Percentiles rank a stretch among this genome's conserved stretches.
phyloP scores from a whole-genome alignment of 495 filamentous ascomycete genomes.

The Copromyces sp. region DNA sequence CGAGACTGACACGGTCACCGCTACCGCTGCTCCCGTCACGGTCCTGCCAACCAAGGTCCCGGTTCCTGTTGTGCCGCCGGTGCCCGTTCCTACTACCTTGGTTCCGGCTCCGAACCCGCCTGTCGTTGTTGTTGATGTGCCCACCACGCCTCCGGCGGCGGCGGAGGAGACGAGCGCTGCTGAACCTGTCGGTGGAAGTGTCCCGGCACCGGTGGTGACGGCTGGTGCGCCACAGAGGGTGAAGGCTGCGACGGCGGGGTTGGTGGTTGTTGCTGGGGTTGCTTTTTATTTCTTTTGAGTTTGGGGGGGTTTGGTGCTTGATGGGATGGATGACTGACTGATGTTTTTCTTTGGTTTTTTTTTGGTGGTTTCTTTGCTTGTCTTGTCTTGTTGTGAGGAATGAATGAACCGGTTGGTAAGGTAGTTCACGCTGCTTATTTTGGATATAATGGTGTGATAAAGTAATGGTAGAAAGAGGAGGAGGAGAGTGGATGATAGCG shows the following conservation, averaged over 20 bases:
- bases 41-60: background rate
- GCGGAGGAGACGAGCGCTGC: background rate
- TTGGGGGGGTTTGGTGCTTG: background rate
- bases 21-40: background rate
- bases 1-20: background rate
- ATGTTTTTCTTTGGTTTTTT: constrained; percentile 2
- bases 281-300: constrained; percentile 6
- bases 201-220: background rate
- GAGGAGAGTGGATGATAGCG: background rate
- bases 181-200: background rate
- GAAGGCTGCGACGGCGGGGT: constrained; percentile 5
- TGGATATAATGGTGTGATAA: background rate
- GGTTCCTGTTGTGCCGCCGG: background rate
- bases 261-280: constrained; percentile 7
- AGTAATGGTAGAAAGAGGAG: background rate
- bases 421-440: background rate
- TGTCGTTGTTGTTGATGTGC: background rate
- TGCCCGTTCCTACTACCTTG: background rate
- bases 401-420: background rate
- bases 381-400: background rate
- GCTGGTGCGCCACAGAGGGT: background rate
- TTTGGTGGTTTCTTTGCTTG: background rate
- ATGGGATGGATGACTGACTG: background rate
- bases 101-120: background rate
- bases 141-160: background rate